Conservation (phyloP, 495 filamentous ascomycete species). For the Penicillium herquei region DNA sequence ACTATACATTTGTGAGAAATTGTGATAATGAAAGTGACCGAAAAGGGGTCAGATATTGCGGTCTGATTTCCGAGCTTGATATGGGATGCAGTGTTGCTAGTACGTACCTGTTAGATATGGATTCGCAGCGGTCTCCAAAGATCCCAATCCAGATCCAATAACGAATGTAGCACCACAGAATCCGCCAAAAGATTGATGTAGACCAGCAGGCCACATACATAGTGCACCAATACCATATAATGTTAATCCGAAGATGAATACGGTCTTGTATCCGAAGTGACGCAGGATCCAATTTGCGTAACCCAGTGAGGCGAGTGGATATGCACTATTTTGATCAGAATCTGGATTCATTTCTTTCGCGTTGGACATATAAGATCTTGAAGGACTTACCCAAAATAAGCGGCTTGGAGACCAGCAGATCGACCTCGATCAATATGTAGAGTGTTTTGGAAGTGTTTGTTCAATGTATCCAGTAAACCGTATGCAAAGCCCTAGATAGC, state of each 20-base stretch:
- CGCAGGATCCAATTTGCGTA: constrained; percentile 57
- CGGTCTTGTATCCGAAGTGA: constrained; percentile 52
- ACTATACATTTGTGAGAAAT: constrained; percentile 20
- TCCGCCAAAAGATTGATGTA: constrained; percentile 55
- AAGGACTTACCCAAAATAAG: constrained; percentile 45
- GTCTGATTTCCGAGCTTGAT: too few relatives aligned
- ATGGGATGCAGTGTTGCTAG: not conserved
- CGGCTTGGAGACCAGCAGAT: constrained; percentile 54
- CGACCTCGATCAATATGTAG: constrained; percentile 49
- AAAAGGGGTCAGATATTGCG: too few relatives aligned
- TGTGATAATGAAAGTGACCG: too few relatives aligned
- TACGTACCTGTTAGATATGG: constrained; percentile 51
- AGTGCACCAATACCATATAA: constrained; percentile 55
- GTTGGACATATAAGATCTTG: too few relatives aligned
- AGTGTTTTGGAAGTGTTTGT: constrained; percentile 56
- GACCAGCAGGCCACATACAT: constrained; percentile 53
- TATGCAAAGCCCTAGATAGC: constrained; percentile 48
- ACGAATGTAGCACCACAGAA: constrained; percentile 61
- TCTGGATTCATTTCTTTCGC: too few relatives aligned
- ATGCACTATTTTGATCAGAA: constrained; percentile 36
- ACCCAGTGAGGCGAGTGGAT: constrained; percentile 59
- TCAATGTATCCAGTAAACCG: constrained; percentile 45
- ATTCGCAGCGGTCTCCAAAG: constrained; percentile 57
- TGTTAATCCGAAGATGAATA: constrained; percentile 52
- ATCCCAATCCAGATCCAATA: constrained; percentile 54